Base-by-base conservation (phyloP, 257 asterid species). In the Jacaranda copaia region DNA sequence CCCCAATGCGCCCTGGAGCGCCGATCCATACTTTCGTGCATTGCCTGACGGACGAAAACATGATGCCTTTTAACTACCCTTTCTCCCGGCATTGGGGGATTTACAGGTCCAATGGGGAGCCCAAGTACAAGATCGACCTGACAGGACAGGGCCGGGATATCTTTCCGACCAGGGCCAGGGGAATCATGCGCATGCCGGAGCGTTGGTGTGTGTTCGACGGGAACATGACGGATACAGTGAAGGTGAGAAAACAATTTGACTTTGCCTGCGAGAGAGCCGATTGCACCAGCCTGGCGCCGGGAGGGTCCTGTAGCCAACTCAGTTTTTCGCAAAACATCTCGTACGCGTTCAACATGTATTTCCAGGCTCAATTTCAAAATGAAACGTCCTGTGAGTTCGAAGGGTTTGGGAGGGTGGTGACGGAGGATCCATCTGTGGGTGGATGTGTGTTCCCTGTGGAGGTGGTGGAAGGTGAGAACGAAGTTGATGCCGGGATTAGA, bases 111-210 rank as follows among this genome's bases (percentile, higher is more conserved):
- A 84, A 86, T 42, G 90, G 88, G 0, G 0, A 14, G 46, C 86
- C 89, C n/a, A 87, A 87, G 72, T 87, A 68, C 59, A 73, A 74
- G 75, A 83, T 87, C 57, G 88, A 85, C 18, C 64, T 87, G 7
- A n/a, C 88, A 0, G 85, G 88, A 1, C 77, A 70, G 18, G 85
- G 85, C 0, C 81, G 84, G 3, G 76, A 83, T 53, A 58, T 79
- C 3, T 74, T 52, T 18, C 91, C 89, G 0, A 20, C 81, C 0
- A 15, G 8, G 32, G 77, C 77, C 1, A 68, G 36, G 70, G 91
- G 86, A 48, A 79, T 80, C 60, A 68, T 51, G 72, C 73, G 72
- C 19, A 84, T 87, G 88, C 89, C 84, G 0, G 13, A 18, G 1
- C 80, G 89, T 16, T 85, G 88, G 88, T 81, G 86, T 46, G 40